phyloP scores from a whole-genome alignment of 805 yeast species.

The Metschnikowia koreensis region DNA sequence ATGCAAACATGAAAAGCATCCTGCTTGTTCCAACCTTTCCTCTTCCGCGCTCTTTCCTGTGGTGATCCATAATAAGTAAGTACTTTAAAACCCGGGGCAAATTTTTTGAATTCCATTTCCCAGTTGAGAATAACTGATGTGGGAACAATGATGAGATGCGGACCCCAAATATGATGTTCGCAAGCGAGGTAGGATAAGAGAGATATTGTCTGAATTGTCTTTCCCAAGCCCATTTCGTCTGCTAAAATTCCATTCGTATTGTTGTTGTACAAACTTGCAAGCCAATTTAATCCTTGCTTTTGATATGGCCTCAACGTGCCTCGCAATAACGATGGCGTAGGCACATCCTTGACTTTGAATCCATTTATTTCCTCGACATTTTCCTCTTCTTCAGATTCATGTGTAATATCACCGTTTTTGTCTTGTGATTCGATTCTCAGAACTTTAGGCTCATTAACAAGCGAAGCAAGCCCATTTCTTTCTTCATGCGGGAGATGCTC shows the following conservation, averaged over 20 bases:
- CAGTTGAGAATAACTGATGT: conserved; percentile 96
- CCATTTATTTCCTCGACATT: conserved; percentile 40
- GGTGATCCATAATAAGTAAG: conserved; percentile 96
- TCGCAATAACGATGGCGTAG: conserved; percentile 69
- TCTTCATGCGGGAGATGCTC: not conserved
- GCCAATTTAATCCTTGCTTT: conserved; percentile 95
- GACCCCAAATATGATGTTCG: conserved; percentile 95
- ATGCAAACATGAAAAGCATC: conserved; percentile 96
- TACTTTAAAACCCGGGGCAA: conserved; percentile 97
- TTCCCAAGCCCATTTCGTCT: conserved; percentile 98
- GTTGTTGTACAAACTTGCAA: conserved; percentile 88
- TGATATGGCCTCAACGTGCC: conserved; percentile 90
- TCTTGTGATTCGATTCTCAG: not conserved
- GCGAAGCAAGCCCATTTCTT: conserved; percentile 2
- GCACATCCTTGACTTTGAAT: conserved; percentile 57
- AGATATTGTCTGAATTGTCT: conserved; percentile 94
- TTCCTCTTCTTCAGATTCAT: conserved; percentile 11
- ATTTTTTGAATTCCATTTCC: conserved; percentile 99
- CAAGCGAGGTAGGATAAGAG: conserved; percentile 85
- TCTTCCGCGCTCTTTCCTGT: conserved; percentile 90
- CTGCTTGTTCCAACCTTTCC: conserved; percentile 97
- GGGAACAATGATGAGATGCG: conserved; percentile 94
- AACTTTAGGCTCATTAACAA: conserved; percentile 1
- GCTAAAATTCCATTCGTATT: conserved; percentile 96
- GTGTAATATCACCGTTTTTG: conserved; percentile 7